Conservation (phyloP, 352 stramenopile genomes). For the Phytophthora crassamura region DNA sequence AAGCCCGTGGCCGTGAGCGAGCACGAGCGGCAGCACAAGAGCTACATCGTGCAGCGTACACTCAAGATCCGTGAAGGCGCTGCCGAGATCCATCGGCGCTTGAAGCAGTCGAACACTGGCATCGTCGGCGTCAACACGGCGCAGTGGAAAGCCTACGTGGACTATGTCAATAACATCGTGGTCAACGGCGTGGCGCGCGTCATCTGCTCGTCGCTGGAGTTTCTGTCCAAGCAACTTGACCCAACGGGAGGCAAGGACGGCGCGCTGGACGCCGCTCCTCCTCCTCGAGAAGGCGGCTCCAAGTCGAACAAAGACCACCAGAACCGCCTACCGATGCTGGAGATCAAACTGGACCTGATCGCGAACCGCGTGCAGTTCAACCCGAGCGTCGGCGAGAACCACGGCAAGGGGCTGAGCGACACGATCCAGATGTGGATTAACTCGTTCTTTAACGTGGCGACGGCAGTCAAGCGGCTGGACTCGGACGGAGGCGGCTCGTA, state of each 20-base stretch:
- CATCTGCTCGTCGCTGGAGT: conserved; percentile 90
- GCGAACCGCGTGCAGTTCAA: conserved; percentile 89
- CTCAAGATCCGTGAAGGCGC: conserved; percentile 96
- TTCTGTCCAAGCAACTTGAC: conserved; percentile 95
- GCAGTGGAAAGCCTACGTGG: conserved; percentile 98
- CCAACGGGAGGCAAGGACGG: conserved; percentile 61
- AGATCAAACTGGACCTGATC: conserved; percentile 97
- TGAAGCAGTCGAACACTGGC: conserved; percentile 97
- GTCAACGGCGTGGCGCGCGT: conserved; percentile 93
- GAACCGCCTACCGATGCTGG: conserved; percentile 93
- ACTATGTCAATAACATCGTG: conserved; percentile 98
- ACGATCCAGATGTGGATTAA: conserved; percentile 97
- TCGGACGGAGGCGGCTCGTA: conserved; percentile 95
- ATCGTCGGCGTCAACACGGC: conserved; percentile 94
- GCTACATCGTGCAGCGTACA: conserved; percentile 92
- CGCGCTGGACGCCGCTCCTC: conserved; percentile 14
- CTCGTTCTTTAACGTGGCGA: conserved; percentile 96
- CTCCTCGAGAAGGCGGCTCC: conserved; percentile 38
- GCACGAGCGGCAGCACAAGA: conserved; percentile 96
- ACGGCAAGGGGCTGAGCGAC: conserved; percentile 94
- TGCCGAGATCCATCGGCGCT: conserved; percentile 94
- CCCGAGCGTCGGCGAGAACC: conserved; percentile 87
- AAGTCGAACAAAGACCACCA: conserved; percentile 50
- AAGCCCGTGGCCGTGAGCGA: conserved; percentile 97
- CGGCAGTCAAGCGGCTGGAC: conserved; percentile 96